Conservation (phyloP, 371 early-diverging fungal species). For the Mortierella sp. region DNA sequence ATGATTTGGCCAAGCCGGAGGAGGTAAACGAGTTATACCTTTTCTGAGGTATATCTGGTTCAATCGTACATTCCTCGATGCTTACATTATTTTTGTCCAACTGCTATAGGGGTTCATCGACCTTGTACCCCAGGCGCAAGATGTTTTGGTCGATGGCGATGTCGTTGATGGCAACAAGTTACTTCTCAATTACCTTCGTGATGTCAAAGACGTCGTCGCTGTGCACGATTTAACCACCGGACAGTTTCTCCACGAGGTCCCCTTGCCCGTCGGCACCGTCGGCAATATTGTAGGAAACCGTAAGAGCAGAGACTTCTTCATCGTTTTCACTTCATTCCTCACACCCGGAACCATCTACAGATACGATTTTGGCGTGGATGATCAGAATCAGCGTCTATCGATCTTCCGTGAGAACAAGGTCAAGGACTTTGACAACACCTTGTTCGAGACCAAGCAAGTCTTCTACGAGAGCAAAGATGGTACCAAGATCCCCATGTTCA, state of each 20-base stretch:
- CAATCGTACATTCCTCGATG: too few species aligned
- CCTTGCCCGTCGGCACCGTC: slow-evolving; percentile 52
- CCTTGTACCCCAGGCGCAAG: slow-evolving; percentile 65
- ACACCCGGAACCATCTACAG: slow-evolving; percentile 67
- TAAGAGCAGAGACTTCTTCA: slow-evolving; percentile 58
- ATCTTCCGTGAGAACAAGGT: slow-evolving; percentile 59
- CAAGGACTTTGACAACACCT: slow-evolving; percentile 55
- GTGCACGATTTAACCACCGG: slow-evolving; percentile 51
- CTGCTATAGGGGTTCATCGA: slow-evolving; percentile 70
- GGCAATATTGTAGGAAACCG: slow-evolving; percentile 14
- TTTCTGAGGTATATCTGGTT: too few species aligned
- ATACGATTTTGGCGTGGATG: slow-evolving; percentile 40
- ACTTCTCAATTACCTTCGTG: slow-evolving; percentile 64
- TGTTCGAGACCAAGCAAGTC: slow-evolving; percentile 68
- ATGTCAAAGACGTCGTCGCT: slow-evolving; percentile 62
- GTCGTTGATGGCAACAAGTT: slow-evolving; percentile 66
- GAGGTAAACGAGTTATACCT: too few species aligned
- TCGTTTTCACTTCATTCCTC: slow-evolving; percentile 60
- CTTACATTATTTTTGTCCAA: too few species aligned
- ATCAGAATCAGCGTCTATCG: slow-evolving; percentile 30
- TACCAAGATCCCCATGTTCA: slow-evolving; percentile 75
- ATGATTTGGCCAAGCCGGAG: slow-evolving; percentile 64
- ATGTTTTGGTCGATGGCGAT: slow-evolving; percentile 55
- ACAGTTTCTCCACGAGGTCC: slow-evolving; percentile 16
- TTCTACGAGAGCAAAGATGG: slow-evolving; percentile 72